Percentiles rank a stretch among this genome's conserved stretches.
These are phyloP conservation scores for Fusarium sp. DNA, from an alignment of 2,329 filamentous ascomycete genomes.

Conservation along the genomic window DNA sequence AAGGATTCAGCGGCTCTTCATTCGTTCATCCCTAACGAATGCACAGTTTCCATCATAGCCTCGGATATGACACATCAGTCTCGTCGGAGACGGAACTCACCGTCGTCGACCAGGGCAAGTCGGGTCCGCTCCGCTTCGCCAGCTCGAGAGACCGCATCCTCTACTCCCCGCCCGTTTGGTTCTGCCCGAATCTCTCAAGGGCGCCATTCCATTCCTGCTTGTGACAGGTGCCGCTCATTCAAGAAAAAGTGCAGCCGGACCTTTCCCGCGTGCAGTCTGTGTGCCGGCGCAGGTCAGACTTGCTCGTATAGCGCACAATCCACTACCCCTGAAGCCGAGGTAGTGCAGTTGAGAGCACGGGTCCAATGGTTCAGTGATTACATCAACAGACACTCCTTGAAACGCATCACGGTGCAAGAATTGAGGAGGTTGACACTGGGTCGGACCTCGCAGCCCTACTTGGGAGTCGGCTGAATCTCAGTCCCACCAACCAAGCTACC, in stretches of 20 bases:
- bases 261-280: constrained; percentile 51
- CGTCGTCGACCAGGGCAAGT: background rate
- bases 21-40: background rate
- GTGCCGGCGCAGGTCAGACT: constrained; percentile 48
- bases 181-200: background rate
- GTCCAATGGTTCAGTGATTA: constrained; percentile 30
- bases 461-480: background rate
- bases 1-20: background rate
- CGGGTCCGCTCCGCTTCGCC: background rate
- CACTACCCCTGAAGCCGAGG: constrained; percentile 33
- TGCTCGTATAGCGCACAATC: constrained; percentile 47
- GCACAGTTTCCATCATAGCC: background rate
- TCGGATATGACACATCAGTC: background rate
- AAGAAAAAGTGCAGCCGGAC: constrained; percentile 57
- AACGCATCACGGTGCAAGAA: constrained; percentile 7
- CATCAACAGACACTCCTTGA: constrained; percentile 45
- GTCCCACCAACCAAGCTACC: background rate
- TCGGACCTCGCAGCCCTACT: constrained; percentile 32
- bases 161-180: background rate
- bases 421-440: constrained; percentile 49
- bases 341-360: background rate
- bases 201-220: constrained; percentile 33
- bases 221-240: constrained; percentile 54
- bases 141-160: background rate
- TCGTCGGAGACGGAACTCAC: background rate